Evolutionary conservation across 83 land plant genomes (phyloP).

Genomic region (Picea abies): DNA sequence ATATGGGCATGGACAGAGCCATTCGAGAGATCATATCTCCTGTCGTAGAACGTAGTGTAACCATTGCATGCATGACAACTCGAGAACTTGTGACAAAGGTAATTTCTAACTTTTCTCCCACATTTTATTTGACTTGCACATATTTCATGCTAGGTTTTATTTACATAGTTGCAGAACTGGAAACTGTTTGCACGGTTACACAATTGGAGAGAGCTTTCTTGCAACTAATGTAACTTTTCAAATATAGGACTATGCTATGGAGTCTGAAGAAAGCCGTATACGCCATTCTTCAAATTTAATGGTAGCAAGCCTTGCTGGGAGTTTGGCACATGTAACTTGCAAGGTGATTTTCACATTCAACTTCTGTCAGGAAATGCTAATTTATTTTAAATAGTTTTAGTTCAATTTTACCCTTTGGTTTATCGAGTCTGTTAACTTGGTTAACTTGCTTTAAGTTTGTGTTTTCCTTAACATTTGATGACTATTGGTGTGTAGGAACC

Average conservation of each 20-base stretch:
- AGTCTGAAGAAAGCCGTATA: slow-evolving; percentile 85
- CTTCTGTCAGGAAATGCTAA: background rate
- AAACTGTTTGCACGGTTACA: slow-evolving; percentile 3
- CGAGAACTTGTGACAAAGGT: slow-evolving; percentile 96
- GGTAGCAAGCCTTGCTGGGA: slow-evolving; percentile 97
- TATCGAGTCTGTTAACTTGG: background rate
- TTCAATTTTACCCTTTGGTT: background rate
- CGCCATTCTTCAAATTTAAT: slow-evolving; percentile 84
- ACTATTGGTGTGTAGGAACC: slow-evolving; percentile 69
- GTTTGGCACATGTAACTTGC: slow-evolving; percentile 99
- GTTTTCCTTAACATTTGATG: slow-evolving; percentile 1
- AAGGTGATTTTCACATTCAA: slow-evolving; percentile 54
- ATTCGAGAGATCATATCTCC: slow-evolving; percentile 78
- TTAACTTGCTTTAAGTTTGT: background rate
- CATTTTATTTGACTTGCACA: background rate
- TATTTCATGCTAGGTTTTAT: background rate
- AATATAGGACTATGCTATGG: slow-evolving; percentile 92
- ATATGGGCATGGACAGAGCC: slow-evolving; percentile 92
- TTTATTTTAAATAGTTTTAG: no score
- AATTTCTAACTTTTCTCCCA: slow-evolving; percentile 2
- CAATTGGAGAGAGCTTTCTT: background rate
- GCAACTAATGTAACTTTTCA: background rate
- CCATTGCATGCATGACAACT: slow-evolving; percentile 91
- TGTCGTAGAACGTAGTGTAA: slow-evolving; percentile 94
- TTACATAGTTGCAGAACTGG: background rate